Percentiles rank a stretch among this genome's conserved stretches.
Conservation (phyloP, 73 alveolate species). For the Chromera velia region DNA sequence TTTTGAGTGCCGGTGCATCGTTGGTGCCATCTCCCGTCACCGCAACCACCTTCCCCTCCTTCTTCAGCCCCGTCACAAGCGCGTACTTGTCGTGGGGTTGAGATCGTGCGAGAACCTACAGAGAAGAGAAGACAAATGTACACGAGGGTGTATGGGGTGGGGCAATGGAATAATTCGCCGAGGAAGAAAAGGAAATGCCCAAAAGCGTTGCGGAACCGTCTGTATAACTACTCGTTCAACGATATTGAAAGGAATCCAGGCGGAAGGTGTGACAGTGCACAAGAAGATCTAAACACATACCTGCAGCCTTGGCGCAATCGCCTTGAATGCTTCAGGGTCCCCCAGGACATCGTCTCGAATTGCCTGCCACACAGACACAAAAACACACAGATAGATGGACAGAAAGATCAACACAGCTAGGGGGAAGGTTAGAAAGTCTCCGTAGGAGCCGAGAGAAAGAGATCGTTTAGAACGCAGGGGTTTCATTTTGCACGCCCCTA, state of each 20-base stretch:
- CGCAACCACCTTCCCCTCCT: conserved; percentile 59
- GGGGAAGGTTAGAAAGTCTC: no score
- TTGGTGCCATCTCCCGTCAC: conserved; percentile 61
- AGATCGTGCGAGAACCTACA: conserved; percentile 77
- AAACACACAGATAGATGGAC: no score
- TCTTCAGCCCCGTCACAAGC: conserved; percentile 73
- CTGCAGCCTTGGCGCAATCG: neutral
- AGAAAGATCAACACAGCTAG: no score
- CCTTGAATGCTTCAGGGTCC: neutral
- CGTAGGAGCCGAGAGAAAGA: no score
- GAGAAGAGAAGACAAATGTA: conserved; percentile 21
- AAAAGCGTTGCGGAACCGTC: no score
- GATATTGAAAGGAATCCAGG: no score
- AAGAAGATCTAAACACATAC: no score
- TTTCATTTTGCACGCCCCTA: no score
- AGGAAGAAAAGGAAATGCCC: no score
- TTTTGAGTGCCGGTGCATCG: conserved; percentile 63
- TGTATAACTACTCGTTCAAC: no score
- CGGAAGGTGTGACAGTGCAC: no score
- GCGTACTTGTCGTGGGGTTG: conserved; percentile 83
- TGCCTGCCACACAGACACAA: neutral
- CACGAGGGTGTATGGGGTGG: neutral
- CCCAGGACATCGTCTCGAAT: neutral
- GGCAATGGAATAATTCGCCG: conserved; percentile 13
- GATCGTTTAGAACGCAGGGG: no score